A percentile compares a stretch with the other conserved stretches of the same genome.
Conservation (phyloP, 805 yeast genomes). For the Wickerhamomyces rabaulensis region DNA sequence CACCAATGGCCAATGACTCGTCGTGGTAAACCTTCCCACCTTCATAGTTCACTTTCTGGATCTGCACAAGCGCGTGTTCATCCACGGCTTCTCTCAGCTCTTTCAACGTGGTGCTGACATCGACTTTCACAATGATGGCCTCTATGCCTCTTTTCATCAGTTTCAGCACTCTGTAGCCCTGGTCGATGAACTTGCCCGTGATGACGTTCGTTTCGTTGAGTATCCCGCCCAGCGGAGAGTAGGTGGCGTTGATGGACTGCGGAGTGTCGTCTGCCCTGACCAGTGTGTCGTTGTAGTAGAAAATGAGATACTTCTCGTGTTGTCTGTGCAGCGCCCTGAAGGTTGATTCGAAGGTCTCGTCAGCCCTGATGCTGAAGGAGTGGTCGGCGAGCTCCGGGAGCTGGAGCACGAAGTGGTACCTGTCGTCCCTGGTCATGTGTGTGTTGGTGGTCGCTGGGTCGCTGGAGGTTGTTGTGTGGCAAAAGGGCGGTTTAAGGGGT, state of each 20-base stretch:
- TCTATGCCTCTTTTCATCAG: not conserved
- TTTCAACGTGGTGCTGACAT: not conserved
- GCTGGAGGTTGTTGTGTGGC: not conserved
- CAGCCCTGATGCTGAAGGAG: not conserved
- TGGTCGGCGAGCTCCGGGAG: not conserved
- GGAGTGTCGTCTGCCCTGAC: not conserved
- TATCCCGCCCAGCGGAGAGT: not conserved
- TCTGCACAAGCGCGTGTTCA: not conserved
- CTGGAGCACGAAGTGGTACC: not conserved
- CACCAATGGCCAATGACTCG: not conserved
- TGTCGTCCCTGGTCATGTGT: not conserved
- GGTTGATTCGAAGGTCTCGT: not conserved
- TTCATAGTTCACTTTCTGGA: not conserved
- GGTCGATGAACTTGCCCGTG: not conserved
- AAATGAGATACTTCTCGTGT: not conserved
- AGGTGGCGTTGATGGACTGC: not conserved
- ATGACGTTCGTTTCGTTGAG: not conserved
- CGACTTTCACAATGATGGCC: not conserved
- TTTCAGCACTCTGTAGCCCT: not conserved
- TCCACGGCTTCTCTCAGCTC: not conserved
- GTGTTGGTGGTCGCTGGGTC: not conserved
- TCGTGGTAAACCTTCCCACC: not conserved
- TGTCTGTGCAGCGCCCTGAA: not conserved
- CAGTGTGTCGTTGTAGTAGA: not conserved
- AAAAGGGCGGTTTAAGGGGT: not conserved